phyloP scores from a whole-genome alignment of 352 stramenopile species.

The Globisporangium nunn region DNA sequence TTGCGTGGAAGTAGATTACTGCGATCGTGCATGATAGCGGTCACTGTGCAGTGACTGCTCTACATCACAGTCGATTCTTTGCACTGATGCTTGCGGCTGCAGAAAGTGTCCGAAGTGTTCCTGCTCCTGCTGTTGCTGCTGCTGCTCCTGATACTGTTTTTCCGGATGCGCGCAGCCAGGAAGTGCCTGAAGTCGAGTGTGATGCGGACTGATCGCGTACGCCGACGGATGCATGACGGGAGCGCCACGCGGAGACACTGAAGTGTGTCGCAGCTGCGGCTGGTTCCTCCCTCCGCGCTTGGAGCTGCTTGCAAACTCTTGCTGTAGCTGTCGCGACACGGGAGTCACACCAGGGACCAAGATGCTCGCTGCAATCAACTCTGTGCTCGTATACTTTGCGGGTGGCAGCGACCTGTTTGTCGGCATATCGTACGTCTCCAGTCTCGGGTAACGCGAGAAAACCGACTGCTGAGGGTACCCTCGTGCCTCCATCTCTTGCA shows the following conservation, averaged over 20 bases:
- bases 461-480: not conserved
- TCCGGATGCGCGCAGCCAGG: not conserved
- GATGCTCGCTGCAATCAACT: conserved; percentile 9
- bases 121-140: not conserved
- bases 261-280: conserved; percentile 3
- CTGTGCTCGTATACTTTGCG: conserved; percentile 10
- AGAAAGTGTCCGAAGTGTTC: conserved; percentile 1
- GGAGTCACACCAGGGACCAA: not conserved
- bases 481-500: not conserved
- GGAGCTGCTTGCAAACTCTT: not conserved
- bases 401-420: not conserved
- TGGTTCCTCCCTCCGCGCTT: not conserved
- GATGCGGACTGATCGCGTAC: conserved; percentile 13
- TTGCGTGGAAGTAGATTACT: not conserved
- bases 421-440: not conserved
- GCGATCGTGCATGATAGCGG: not conserved
- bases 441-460: not conserved
- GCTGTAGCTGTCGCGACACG: not conserved
- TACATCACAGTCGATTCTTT: not conserved
- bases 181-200: conserved; percentile 1
- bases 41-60: not conserved
- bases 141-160: conserved; percentile 2
- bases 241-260: conserved; percentile 3
- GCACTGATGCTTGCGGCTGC: not conserved
- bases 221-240: conserved; percentile 6